Evolutionary conservation across 108 stramenopile species (phyloP).

Genomic region (Discostella pseudostelligera): DNA sequence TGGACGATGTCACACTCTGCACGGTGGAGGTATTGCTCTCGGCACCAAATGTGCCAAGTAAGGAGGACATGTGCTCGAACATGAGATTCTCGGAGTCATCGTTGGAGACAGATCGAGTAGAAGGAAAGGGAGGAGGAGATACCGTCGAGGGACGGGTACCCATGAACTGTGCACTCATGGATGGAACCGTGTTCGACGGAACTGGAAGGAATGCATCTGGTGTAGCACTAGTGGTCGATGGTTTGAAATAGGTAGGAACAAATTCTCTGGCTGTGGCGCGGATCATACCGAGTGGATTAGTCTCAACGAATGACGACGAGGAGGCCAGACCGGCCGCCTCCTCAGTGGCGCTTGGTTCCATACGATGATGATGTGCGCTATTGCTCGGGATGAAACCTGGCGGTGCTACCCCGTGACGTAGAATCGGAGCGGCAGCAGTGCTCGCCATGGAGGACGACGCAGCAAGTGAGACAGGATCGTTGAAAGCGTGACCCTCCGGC

Average conservation of each 20-base stretch:
- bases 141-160: constrained; percentile 20
- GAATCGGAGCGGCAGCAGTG: neutral
- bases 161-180: constrained; percentile 39
- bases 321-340: constrained; percentile 3
- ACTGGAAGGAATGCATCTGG: neutral
- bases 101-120: constrained; percentile 4
- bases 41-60: constrained; percentile 1
- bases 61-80: constrained; percentile 7
- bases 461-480: neutral
- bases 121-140: constrained; percentile 7
- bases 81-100: constrained; percentile 9
- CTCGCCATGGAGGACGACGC: constrained; percentile 11
- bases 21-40: constrained; percentile 19
- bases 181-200: constrained; percentile 20
- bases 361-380: neutral
- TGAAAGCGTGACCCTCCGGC: neutral
- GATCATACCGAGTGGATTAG: constrained; percentile 63
- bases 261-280: constrained; percentile 77
- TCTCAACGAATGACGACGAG: neutral
- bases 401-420: constrained; percentile 28
- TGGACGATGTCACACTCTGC: constrained; percentile 43
- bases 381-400: constrained; percentile 44
- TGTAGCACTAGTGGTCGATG: constrained; percentile 3
- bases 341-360: constrained; percentile 2
- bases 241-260: constrained; percentile 56